These are phyloP conservation scores for Pleurozium schreberi DNA, from an alignment of 225 moss, liverwort and hornwort species.

Conservation along the genomic window DNA sequence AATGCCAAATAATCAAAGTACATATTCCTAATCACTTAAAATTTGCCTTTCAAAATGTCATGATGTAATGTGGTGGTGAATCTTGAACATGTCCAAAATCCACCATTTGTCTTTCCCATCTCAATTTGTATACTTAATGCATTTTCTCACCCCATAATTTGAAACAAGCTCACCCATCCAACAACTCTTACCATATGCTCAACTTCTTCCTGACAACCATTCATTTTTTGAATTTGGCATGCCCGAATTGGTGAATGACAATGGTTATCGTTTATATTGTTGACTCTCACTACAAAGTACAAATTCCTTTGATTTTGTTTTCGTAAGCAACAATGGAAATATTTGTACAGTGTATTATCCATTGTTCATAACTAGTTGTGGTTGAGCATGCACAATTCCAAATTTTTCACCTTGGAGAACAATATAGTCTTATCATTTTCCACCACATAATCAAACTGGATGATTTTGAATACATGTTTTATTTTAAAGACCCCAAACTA, in stretches of 20 bases:
- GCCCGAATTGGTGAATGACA: background rate
- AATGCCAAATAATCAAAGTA: background rate
- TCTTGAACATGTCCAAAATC: background rate
- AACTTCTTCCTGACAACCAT: background rate
- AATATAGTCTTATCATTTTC: background rate
- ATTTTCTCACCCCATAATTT: accelerated
- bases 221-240: background rate
- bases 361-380: accelerated
- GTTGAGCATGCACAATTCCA: accelerated
- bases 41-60: background rate
- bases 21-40: background rate
- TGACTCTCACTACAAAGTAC: accelerated
- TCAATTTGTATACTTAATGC: background rate
- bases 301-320: background rate
- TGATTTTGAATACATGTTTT: background rate
- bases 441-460: background rate
- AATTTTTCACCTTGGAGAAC: background rate
- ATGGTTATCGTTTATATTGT: background rate
- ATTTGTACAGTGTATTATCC: accelerated
- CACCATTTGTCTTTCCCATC: background rate
- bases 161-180: background rate
- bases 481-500: accelerated
- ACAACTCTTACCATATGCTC: background rate
- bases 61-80: background rate
- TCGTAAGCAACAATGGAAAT: accelerated